Percentiles rank a stretch among this genome's conserved stretches.
These are phyloP conservation scores for Magnusiomyces fungicola DNA, from an alignment of 1,139 yeast species.

Conservation along the genomic window DNA sequence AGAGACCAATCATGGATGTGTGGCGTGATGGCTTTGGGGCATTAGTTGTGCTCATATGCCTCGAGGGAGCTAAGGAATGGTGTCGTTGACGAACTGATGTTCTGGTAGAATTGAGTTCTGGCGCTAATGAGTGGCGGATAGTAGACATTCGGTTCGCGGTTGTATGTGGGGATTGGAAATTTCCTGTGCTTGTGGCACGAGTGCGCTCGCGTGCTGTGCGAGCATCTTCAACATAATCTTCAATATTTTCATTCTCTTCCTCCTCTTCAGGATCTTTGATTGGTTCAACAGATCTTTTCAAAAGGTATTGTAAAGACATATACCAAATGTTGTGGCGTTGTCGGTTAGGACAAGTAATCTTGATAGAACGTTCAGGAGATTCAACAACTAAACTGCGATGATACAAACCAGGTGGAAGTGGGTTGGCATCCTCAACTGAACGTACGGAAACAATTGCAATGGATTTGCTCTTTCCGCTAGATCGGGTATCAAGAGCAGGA, in stretches of 20 bases:
- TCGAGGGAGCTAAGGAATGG: not conserved
- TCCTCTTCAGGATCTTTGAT: conserved; percentile 14
- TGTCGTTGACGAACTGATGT: not conserved
- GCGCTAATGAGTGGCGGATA: conserved; percentile 26
- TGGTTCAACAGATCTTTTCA: conserved; percentile 62
- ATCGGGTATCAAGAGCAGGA: conserved; percentile 55
- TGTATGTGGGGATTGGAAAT: conserved; percentile 11
- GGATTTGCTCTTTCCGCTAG: conserved; percentile 53
- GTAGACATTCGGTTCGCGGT: conserved; percentile 21
- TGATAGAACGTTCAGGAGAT: conserved; percentile 61
- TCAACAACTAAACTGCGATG: conserved; percentile 76
- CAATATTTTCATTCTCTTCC: conserved; percentile 14
- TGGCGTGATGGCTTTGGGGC: not conserved
- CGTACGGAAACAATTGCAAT: conserved; percentile 76
- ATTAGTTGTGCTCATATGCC: not conserved
- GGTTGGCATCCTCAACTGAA: conserved; percentile 77
- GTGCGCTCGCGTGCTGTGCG: conserved; percentile 2
- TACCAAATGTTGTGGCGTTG: conserved; percentile 90
- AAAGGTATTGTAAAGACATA: conserved; percentile 70
- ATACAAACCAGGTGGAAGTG: conserved; percentile 82
- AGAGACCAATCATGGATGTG: not conserved
- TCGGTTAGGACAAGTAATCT: conserved; percentile 81
- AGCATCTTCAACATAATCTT: conserved; percentile 19
- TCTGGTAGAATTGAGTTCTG: conserved; percentile 23
- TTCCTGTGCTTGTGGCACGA: not conserved